phyloP scores from a whole-genome alignment of 2,329 filamentous ascomycete species.

The Alternaria triticimaculans region DNA sequence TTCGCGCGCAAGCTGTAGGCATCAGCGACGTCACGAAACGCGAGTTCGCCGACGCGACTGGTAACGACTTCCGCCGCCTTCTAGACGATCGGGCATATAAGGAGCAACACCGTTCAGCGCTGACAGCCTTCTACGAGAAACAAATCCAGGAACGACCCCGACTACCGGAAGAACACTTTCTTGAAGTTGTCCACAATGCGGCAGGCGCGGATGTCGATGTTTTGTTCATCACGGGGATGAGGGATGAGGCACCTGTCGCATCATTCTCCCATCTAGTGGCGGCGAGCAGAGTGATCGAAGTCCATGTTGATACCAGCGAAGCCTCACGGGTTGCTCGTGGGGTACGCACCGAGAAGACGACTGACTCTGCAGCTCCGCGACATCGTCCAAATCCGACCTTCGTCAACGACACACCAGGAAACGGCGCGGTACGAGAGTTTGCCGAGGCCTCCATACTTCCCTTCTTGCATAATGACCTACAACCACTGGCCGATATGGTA shows the following conservation, averaged over 20 bases:
- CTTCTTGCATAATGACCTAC: conserved; percentile 56
- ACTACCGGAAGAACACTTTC: conserved; percentile 54
- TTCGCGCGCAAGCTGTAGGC: background rate
- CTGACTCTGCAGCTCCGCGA: conserved; percentile 5
- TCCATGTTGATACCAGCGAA: conserved; percentile 55
- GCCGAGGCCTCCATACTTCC: conserved; percentile 53
- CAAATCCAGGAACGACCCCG: conserved; percentile 54
- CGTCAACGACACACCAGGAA: conserved; percentile 57
- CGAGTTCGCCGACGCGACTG: conserved; percentile 60
- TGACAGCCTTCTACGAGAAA: conserved; percentile 60
- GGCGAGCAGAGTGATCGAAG: conserved; percentile 60
- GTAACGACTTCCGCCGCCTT: conserved; percentile 58
- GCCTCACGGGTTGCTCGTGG: conserved; percentile 47
- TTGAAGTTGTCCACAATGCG: conserved; percentile 51
- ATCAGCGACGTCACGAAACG: conserved; percentile 63
- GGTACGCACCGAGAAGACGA: conserved; percentile 32
- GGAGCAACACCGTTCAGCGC: conserved; percentile 62
- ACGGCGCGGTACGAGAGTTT: conserved; percentile 51
- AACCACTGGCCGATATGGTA: conserved; percentile 60
- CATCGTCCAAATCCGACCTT: conserved; percentile 58
- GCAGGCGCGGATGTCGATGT: conserved; percentile 54
- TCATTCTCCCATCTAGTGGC: conserved; percentile 63
- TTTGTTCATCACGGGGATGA: conserved; percentile 68
- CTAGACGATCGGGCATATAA: conserved; percentile 65
- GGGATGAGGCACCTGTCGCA: conserved; percentile 65